These are phyloP conservation scores for Colletotrichum lindemuthianum DNA, from an alignment of 2,329 filamentous ascomycete genomes.

Conservation along the genomic window DNA sequence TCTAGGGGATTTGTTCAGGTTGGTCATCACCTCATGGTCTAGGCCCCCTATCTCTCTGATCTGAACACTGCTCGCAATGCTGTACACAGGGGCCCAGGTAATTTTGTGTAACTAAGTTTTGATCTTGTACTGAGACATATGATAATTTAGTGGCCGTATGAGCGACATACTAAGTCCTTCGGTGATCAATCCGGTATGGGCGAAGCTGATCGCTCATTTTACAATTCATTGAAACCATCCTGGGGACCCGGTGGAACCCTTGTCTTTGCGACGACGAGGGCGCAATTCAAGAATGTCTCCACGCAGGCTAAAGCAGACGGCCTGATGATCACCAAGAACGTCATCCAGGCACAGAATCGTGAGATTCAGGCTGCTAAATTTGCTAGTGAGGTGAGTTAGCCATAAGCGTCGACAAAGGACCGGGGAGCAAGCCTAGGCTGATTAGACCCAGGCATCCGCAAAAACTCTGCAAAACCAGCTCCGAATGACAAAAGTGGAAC, in stretches of 20 bases:
- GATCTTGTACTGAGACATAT: slow-evolving; percentile 52
- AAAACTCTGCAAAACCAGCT: slow-evolving; percentile 66
- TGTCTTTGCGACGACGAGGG: slow-evolving; percentile 60
- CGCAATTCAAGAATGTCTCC: slow-evolving; percentile 31
- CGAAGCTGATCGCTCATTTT: slow-evolving; percentile 73
- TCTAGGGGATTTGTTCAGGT: slow-evolving; percentile 85
- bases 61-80: neutral
- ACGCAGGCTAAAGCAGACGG: slow-evolving; percentile 54
- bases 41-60: slow-evolving; percentile 26
- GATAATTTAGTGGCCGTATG: slow-evolving; percentile 80
- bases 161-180: slow-evolving; percentile 78
- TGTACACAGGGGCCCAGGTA: neutral
- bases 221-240: slow-evolving; percentile 78
- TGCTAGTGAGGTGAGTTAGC: slow-evolving; percentile 59
- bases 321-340: slow-evolving; percentile 63
- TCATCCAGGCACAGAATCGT: slow-evolving; percentile 70
- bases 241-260: slow-evolving; percentile 83
- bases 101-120: slow-evolving; percentile 45
- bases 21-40: slow-evolving; percentile 66
- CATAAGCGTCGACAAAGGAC: neutral
- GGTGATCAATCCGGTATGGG: slow-evolving; percentile 70
- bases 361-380: slow-evolving; percentile 74
- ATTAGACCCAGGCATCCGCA: slow-evolving; percentile 60
- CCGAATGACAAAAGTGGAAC: slow-evolving; percentile 61
- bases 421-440: slow-evolving; percentile 13